phyloP scores from a whole-genome alignment of 768 basidiomycete genomes.

The Russula dissimulans region DNA sequence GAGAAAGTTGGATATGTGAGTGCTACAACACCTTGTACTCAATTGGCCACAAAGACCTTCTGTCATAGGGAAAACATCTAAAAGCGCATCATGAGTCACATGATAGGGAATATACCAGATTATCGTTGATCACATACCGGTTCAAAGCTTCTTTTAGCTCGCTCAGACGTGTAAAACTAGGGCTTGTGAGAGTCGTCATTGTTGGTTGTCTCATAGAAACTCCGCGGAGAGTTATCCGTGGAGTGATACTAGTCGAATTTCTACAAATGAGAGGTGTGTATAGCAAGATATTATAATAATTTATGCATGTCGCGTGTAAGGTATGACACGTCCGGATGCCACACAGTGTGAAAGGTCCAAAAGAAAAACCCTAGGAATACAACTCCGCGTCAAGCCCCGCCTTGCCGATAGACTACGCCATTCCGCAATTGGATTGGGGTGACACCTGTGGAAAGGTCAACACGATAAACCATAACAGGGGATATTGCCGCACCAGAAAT shows the following conservation, averaged over 20 bases:
- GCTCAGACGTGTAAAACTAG: not conserved
- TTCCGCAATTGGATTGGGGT: not conserved
- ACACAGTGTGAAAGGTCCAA: not conserved
- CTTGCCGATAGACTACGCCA: not conserved
- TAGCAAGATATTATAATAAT: not conserved
- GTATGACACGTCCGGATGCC: not conserved
- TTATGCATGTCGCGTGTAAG: not conserved
- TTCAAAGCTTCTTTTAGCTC: not conserved
- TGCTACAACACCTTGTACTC: slow-evolving; percentile 15
- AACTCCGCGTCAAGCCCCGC: not conserved
- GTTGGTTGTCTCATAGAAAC: not conserved
- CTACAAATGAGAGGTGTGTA: not conserved
- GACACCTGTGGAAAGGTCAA: not conserved
- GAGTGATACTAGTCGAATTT: not conserved
- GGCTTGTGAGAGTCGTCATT: not conserved
- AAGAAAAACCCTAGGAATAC: not conserved
- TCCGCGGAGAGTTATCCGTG: not conserved
- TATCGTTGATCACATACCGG: not conserved
- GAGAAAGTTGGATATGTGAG: slow-evolving; percentile 76
- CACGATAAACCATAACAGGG: not conserved
- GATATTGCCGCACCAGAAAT: slow-evolving; percentile 12
- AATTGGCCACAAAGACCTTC: not conserved
- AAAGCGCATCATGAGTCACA: slow-evolving; percentile 14
- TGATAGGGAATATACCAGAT: no score
- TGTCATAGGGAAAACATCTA: slow-evolving; percentile 31